These are phyloP conservation scores for Phaeolepiota aurea DNA, from an alignment of 768 basidiomycete genomes.

Conservation along the genomic window DNA sequence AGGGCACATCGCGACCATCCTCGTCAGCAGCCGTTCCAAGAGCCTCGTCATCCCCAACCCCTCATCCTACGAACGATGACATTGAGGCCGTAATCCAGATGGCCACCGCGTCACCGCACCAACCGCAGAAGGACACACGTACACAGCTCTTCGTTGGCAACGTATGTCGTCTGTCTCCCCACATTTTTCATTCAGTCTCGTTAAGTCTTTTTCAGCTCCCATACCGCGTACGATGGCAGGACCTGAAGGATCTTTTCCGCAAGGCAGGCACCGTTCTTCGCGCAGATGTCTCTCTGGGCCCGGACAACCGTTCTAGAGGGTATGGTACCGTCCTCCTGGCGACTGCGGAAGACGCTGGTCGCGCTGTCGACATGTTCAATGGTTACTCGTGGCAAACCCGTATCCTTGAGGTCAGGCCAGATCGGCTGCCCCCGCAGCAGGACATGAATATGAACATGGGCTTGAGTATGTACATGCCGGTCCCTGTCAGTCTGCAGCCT, in stretches of 20 bases:
- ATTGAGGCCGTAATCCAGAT: constrained; percentile 90
- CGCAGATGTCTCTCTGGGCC: constrained; percentile 71
- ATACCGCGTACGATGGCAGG: constrained; percentile 97
- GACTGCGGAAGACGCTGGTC: constrained; percentile 87
- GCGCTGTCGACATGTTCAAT: constrained; percentile 94
- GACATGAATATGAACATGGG: no score
- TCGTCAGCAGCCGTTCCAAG: neutral
- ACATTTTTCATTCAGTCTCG: constrained; percentile 4
- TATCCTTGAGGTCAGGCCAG: constrained; percentile 84
- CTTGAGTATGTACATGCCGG: no score
- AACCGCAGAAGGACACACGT: constrained; percentile 70
- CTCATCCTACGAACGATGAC: constrained; percentile 60
- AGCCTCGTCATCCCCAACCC: neutral
- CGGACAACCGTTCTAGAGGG: constrained; percentile 88
- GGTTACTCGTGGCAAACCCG: constrained; percentile 97
- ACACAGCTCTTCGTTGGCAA: constrained; percentile 97
- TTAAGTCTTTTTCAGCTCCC: constrained; percentile 54
- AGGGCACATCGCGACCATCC: neutral
- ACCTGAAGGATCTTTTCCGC: constrained; percentile 95
- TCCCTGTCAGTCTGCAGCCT: no score
- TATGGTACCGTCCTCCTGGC: constrained; percentile 94
- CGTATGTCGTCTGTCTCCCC: constrained; percentile 35
- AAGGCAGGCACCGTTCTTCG: constrained; percentile 86
- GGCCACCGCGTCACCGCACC: constrained; percentile 59
- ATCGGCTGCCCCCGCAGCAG: constrained; percentile 65